Percentiles rank a stretch among this genome's conserved stretches.
phyloP scores from a whole-genome alignment of 1,284 basidiomycete species.

The Trametes versicolor region DNA sequence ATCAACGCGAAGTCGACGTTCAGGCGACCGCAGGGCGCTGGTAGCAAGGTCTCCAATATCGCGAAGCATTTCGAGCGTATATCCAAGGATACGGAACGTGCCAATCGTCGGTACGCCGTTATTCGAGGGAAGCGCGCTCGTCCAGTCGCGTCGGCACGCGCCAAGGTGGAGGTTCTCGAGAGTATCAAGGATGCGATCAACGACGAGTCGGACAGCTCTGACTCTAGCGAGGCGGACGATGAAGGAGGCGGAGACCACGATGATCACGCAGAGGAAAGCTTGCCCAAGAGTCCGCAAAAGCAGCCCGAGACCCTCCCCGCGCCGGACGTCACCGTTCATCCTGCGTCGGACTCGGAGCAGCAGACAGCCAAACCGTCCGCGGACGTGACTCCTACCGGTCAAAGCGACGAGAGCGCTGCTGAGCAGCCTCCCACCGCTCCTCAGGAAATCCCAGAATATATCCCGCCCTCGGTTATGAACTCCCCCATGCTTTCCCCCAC shows the following conservation, averaged over 20 bases:
- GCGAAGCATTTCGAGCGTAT: slow-evolving; percentile 83
- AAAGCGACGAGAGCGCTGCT: not conserved
- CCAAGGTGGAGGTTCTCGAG: slow-evolving; percentile 91
- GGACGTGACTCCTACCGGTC: not conserved
- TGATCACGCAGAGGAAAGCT: slow-evolving; percentile 43
- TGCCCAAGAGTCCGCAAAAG: slow-evolving; percentile 23
- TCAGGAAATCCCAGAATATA: slow-evolving; percentile 20
- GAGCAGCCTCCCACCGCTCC: slow-evolving; percentile 1
- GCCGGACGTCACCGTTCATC: slow-evolving; percentile 42
- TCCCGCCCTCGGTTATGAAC: slow-evolving; percentile 65
- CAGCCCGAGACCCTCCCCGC: slow-evolving; percentile 16
- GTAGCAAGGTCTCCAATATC: slow-evolving; percentile 78
- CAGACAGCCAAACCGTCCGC: not conserved
- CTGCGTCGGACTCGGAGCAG: slow-evolving; percentile 9
- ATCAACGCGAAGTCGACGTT: slow-evolving; percentile 58
- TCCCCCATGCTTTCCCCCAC: slow-evolving; percentile 50
- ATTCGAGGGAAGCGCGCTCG: slow-evolving; percentile 92
- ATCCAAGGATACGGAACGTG: slow-evolving; percentile 71
- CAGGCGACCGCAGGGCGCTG: slow-evolving; percentile 59
- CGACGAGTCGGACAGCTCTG: slow-evolving; percentile 84
- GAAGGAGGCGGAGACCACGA: slow-evolving; percentile 80
- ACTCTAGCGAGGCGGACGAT: slow-evolving; percentile 90
- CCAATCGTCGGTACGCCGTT: slow-evolving; percentile 76
- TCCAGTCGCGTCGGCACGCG: slow-evolving; percentile 90
- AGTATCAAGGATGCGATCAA: slow-evolving; percentile 93